phyloP scores from a whole-genome alignment of 2,329 filamentous ascomycete species.

The Sporothrix schenckii region DNA sequence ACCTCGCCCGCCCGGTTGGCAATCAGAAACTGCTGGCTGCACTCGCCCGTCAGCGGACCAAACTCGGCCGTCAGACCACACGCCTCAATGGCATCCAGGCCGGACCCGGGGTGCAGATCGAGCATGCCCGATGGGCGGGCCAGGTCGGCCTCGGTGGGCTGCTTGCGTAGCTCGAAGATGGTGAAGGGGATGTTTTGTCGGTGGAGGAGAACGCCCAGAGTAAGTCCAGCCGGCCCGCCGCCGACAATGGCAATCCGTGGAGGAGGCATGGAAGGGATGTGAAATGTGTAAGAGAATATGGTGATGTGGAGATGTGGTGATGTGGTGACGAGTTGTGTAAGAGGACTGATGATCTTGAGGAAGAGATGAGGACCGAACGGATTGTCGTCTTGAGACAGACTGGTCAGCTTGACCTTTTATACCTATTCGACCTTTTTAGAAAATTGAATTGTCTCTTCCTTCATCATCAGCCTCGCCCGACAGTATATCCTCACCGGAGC shows the following conservation, averaged over 20 bases:
- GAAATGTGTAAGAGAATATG: background rate
- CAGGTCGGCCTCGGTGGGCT: slow-evolving; percentile 40
- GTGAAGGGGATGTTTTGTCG: slow-evolving; percentile 43
- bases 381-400: no score
- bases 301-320: background rate
- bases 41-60: slow-evolving; percentile 46
- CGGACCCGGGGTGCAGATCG: slow-evolving; percentile 53
- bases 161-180: slow-evolving; percentile 45
- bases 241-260: slow-evolving; percentile 51
- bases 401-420: background rate
- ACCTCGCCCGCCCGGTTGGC: slow-evolving; percentile 42
- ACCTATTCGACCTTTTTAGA: background rate
- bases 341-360: no score
- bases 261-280: slow-evolving; percentile 10
- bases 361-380: no score
- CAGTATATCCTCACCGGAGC: background rate
- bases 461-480: background rate
- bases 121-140: slow-evolving; percentile 48
- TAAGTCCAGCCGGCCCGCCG: slow-evolving; percentile 52
- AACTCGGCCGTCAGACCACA: slow-evolving; percentile 52
- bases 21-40: slow-evolving; percentile 47
- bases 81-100: slow-evolving; percentile 50
- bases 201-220: slow-evolving; percentile 53
- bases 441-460: background rate
- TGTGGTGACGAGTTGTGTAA: no score